These are phyloP conservation scores for Agrostemma githago DNA, from an alignment of 148 eudicot species.

Conservation along the genomic window DNA sequence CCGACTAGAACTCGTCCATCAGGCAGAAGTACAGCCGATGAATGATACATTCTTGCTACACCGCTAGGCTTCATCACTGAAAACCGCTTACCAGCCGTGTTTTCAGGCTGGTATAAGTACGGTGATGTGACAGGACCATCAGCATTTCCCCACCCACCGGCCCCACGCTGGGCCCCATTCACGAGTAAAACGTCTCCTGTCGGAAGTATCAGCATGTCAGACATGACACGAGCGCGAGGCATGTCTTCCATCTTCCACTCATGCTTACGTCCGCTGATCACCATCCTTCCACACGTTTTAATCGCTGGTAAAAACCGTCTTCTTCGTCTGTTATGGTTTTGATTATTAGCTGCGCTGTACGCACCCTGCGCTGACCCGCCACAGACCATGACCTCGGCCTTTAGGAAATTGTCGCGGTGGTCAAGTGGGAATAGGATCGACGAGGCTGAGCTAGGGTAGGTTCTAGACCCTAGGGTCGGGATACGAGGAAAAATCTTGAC, in stretches of 20 bases:
- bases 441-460: slow-evolving; percentile 70
- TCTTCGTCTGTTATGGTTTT: too few relatives aligned
- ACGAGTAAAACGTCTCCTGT: slow-evolving; percentile 47
- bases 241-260: slow-evolving; percentile 55
- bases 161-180: slow-evolving; percentile 60
- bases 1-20: slow-evolving; percentile 80
- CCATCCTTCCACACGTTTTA: slow-evolving; percentile 45
- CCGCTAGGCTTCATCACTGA: slow-evolving; percentile 38
- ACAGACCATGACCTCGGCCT: slow-evolving; percentile 49
- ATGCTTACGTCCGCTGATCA: slow-evolving; percentile 45
- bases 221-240: slow-evolving; percentile 62
- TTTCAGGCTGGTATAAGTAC: slow-evolving; percentile 41
- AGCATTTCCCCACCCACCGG: slow-evolving; percentile 68
- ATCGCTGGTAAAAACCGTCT: slow-evolving; percentile 32
- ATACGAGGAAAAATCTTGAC: slow-evolving; percentile 51
- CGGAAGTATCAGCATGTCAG: slow-evolving; percentile 64
- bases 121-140: slow-evolving; percentile 50
- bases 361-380: slow-evolving; percentile 62
- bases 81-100: slow-evolving; percentile 37
- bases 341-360: slow-evolving; percentile 19
- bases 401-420: slow-evolving; percentile 4
- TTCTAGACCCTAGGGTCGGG: slow-evolving; percentile 59
- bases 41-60: slow-evolving; percentile 73
- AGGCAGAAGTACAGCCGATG: slow-evolving; percentile 47
- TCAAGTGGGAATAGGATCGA: slow-evolving; percentile 58